Percentiles rank a stretch among this genome's conserved stretches.
Conservation (phyloP, 2,329 filamentous ascomycete species). For the Stemphylium vesicarium region DNA sequence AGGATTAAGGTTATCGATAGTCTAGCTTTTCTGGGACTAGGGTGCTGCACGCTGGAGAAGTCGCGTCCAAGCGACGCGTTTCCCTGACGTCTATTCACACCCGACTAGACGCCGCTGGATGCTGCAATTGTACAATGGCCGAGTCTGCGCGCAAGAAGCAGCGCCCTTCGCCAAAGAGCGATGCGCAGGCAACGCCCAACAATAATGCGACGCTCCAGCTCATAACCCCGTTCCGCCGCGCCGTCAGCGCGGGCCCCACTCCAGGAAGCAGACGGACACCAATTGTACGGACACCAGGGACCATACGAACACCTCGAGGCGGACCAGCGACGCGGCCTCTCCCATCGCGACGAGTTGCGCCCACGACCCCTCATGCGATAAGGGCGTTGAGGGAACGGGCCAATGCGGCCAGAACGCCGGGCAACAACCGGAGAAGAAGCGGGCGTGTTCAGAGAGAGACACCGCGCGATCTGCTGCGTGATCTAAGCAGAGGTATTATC, state of each 20-base stretch:
- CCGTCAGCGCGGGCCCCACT: constrained; percentile 42
- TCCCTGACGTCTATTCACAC: constrained; percentile 30
- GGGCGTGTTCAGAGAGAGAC: constrained; percentile 60
- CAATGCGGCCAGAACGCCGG: constrained; percentile 58
- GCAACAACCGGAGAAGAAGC: constrained; percentile 57
- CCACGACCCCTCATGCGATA: constrained; percentile 63
- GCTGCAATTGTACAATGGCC: constrained; percentile 34
- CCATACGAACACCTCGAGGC: constrained; percentile 44
- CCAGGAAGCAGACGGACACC: constrained; percentile 42
- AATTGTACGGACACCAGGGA: constrained; percentile 44
- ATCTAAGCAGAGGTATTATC: constrained; percentile 58
- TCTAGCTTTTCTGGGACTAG: constrained; percentile 14
- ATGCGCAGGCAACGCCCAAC: constrained; percentile 36
- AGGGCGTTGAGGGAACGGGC: constrained; percentile 60
- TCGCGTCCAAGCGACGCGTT: constrained; percentile 31
- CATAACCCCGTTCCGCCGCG: constrained; percentile 45
- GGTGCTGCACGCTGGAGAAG: constrained; percentile 5
- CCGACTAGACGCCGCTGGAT: constrained; percentile 13
- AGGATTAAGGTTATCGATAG: constrained; percentile 42
- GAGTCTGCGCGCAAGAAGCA: constrained; percentile 47
- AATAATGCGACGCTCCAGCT: constrained; percentile 23
- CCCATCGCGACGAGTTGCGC: constrained; percentile 48
- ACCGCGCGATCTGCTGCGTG: constrained; percentile 60
- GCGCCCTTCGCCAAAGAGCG: constrained; percentile 40
- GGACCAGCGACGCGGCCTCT: constrained; percentile 42